phyloP scores from a whole-genome alignment of 768 basidiomycete species.

The Pleurotus tuber-regium region DNA sequence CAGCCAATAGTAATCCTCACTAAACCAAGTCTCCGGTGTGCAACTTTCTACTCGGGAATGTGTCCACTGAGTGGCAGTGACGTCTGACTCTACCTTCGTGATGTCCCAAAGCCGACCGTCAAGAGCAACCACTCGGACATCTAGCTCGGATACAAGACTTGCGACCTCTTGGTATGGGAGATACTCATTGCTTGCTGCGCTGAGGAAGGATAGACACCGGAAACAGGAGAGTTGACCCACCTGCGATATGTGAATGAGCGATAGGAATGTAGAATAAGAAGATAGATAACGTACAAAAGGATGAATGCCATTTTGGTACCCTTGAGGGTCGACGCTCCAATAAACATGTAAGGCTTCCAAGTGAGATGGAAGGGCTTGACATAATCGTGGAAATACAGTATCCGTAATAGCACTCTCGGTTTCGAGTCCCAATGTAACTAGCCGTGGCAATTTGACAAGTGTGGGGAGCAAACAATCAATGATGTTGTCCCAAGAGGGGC shows the following conservation, averaged over 20 bases:
- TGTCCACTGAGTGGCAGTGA: background rate
- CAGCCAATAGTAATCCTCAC: slow-evolving; percentile 5
- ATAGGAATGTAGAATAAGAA: background rate
- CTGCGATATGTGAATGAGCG: background rate
- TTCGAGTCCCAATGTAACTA: background rate
- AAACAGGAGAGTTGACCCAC: background rate
- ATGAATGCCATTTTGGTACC: background rate
- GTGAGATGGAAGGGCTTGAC: background rate
- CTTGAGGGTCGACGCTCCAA: background rate
- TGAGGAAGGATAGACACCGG: background rate
- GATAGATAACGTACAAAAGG: background rate
- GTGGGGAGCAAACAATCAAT: background rate
- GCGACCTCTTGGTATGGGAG: background rate
- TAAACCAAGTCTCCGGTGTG: background rate
- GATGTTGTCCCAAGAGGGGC: background rate
- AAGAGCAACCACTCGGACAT: background rate
- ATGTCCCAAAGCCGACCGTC: background rate
- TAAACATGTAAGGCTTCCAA: background rate
- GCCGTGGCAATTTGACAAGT: background rate
- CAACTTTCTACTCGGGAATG: background rate
- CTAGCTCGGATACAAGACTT: background rate
- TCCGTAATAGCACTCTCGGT: background rate
- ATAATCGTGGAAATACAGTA: background rate
- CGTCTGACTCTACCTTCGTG: background rate
- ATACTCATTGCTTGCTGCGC: background rate